These are phyloP conservation scores for Maudiozyma turicensis DNA, from an alignment of 805 yeast species.

Conservation along the genomic window DNA sequence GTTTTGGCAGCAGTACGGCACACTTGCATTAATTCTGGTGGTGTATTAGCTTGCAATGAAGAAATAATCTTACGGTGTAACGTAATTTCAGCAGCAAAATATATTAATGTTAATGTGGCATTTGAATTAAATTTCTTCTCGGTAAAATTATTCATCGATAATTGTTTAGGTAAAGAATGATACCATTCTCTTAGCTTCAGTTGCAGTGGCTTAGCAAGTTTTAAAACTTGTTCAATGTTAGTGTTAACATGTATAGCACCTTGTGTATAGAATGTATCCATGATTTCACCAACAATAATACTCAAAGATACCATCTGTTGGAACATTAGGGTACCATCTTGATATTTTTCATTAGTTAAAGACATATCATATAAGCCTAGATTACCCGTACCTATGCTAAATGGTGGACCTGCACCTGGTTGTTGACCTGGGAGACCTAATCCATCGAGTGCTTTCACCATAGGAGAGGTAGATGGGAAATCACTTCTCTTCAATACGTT, in stretches of 20 bases:
- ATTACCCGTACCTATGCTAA: constrained; percentile 5
- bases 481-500: constrained; percentile 56
- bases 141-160: constrained; percentile 52
- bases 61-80: constrained; percentile 71
- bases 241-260: constrained; percentile 46
- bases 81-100: constrained; percentile 83
- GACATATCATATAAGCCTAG: constrained; percentile 22
- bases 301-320: constrained; percentile 58
- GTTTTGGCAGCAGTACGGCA: constrained; percentile 83
- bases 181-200: constrained; percentile 65
- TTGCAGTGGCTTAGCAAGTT: constrained; percentile 74
- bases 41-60: constrained; percentile 35
- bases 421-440: neutral
- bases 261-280: constrained; percentile 64
- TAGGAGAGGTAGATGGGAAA: constrained; percentile 58
- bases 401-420: neutral
- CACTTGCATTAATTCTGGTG: constrained; percentile 48
- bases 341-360: constrained; percentile 43
- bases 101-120: constrained; percentile 73
- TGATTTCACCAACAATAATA: constrained; percentile 59
- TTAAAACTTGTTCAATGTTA: constrained; percentile 58
- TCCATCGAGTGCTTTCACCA: constrained; percentile 7
- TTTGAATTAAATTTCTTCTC: constrained; percentile 60
- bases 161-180: constrained; percentile 54
- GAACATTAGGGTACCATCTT: constrained; percentile 60